Evolutionary conservation across 139 green algal genomes (phyloP).

Genomic region (Tetradesmus obliquus): DNA sequence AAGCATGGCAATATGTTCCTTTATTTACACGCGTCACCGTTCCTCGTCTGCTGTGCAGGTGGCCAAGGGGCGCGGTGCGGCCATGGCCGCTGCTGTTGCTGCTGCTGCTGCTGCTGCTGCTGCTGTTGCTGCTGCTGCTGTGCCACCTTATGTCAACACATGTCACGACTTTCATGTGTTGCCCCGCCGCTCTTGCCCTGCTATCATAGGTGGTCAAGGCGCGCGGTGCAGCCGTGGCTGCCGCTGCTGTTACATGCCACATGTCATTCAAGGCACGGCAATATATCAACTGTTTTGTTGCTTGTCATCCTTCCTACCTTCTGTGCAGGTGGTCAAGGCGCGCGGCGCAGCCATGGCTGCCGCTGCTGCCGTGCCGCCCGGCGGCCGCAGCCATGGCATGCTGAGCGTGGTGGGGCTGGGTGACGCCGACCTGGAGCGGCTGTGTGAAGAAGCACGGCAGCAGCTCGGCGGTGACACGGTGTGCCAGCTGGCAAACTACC

Average conservation of each 20-base stretch:
- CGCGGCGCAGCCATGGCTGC: conserved; percentile 87
- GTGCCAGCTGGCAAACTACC: conserved; percentile 90
- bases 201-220: conserved; percentile 84
- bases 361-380: conserved; percentile 58
- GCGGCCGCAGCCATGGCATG: conserved; percentile 82
- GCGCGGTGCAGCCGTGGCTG: conserved; percentile 87
- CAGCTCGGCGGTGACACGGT: conserved; percentile 56
- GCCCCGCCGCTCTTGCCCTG: conserved; percentile 72
- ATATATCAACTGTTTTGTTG: too few relatives aligned
- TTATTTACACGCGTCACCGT: too few relatives aligned
- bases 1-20: conserved; percentile 87
- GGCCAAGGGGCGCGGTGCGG: conserved; percentile 84
- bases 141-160: too few relatives aligned
- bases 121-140: conserved; percentile 59
- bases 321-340: conserved; percentile 83
- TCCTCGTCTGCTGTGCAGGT: conserved; percentile 55
- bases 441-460: conserved; percentile 53
- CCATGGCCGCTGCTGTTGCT: conserved; percentile 69
- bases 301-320: too few relatives aligned
- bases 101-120: too few relatives aligned
- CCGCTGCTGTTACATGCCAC: conserved; percentile 57
- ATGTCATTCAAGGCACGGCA: too few relatives aligned
- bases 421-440: conserved; percentile 74
- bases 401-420: conserved; percentile 88
- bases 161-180: conserved; percentile 81